phyloP scores from a whole-genome alignment of 495 filamentous ascomycete genomes.

The Penicillium soppii region DNA sequence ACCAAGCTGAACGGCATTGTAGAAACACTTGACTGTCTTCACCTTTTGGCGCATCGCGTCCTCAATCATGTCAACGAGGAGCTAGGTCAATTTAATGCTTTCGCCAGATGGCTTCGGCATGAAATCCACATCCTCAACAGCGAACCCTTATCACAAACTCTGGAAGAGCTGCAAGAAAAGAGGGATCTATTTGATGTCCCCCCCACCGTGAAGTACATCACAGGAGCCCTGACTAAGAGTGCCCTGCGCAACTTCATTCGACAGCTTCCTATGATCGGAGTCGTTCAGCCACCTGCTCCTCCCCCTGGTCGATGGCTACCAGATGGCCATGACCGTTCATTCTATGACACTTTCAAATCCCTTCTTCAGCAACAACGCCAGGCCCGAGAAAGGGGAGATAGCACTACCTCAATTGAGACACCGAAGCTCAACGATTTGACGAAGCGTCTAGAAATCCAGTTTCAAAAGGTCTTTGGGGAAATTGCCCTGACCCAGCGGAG shows the following conservation, averaged over 20 bases:
- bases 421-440: conserved; percentile 56
- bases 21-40: conserved; percentile 71
- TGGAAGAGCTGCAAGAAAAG: conserved; percentile 48
- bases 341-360: conserved; percentile 49
- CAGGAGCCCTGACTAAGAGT: conserved; percentile 50
- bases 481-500: conserved; percentile 59
- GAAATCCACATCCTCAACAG: conserved; percentile 67
- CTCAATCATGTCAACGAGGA: conserved; percentile 73
- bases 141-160: conserved; percentile 45
- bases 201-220: conserved; percentile 51
- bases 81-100: conserved; percentile 71
- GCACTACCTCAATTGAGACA: conserved; percentile 28
- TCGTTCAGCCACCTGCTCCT: conserved; percentile 23
- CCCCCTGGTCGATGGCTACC: conserved; percentile 37
- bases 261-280: conserved; percentile 41
- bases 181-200: conserved; percentile 46
- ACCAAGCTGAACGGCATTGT: conserved; percentile 57
- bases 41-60: conserved; percentile 71
- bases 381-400: conserved; percentile 17
- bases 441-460: conserved; percentile 51
- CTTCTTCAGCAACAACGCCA: conserved; percentile 34
- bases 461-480: conserved; percentile 53
- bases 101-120: conserved; percentile 81
- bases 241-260: conserved; percentile 44
- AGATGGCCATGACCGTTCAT: conserved; percentile 41